These are phyloP conservation scores for Rhizopogon vesiculosus DNA, from an alignment of 768 basidiomycete species.

Conservation along the genomic window DNA sequence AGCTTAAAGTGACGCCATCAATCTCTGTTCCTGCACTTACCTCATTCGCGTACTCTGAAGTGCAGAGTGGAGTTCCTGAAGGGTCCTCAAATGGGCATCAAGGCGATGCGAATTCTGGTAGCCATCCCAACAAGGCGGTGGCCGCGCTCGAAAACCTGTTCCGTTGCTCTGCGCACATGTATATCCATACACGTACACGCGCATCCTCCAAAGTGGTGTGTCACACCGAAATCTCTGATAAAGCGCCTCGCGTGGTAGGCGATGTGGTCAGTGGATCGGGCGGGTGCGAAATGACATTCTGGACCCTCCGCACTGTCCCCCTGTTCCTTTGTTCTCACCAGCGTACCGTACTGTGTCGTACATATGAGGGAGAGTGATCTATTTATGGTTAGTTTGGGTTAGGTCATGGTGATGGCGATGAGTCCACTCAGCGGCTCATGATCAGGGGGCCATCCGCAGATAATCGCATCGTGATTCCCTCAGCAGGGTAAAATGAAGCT, in stretches of 20 bases:
- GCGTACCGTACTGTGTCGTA: slow-evolving; percentile 2
- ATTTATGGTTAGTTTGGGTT: slow-evolving; percentile 3
- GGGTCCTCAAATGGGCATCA: slow-evolving; percentile 24
- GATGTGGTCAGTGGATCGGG: background rate
- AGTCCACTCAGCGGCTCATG: background rate
- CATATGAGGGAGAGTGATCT: background rate
- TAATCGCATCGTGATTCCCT: background rate
- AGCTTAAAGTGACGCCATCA: background rate
- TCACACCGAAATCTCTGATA: background rate
- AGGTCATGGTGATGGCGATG: slow-evolving; percentile 6
- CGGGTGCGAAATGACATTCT: background rate
- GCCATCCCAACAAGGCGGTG: slow-evolving; percentile 22
- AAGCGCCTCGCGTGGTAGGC: background rate
- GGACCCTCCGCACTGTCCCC: slow-evolving; percentile 4
- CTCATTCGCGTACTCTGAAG: background rate
- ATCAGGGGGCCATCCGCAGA: background rate
- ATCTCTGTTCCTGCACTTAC: slow-evolving; percentile 1
- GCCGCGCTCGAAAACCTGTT: slow-evolving; percentile 2
- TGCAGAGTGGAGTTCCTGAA: background rate
- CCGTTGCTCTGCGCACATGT: background rate
- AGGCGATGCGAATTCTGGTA: slow-evolving; percentile 27
- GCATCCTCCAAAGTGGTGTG: background rate
- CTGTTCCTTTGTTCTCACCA: slow-evolving; percentile 2
- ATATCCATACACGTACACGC: background rate
- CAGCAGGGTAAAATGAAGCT: background rate